phyloP scores from a whole-genome alignment of 331 rosid species.

The Arachis monticola region DNA sequence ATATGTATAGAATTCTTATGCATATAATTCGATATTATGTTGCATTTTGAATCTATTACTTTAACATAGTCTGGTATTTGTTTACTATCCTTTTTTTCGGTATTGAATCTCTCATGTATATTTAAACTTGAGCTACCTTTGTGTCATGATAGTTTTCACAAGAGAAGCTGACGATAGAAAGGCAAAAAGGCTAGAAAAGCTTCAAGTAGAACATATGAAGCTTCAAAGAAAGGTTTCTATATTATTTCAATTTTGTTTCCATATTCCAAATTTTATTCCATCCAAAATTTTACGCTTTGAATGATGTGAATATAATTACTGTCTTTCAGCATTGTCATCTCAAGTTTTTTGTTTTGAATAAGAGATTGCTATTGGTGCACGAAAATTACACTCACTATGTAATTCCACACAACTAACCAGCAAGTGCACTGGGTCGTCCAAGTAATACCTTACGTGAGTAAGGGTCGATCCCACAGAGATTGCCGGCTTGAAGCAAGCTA shows the following conservation, averaged over 20 bases:
- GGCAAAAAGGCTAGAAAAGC: slow-evolving; percentile 50
- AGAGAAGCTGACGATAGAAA: slow-evolving; percentile 63
- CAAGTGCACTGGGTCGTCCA: too few relatives aligned
- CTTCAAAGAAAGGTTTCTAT: slow-evolving; percentile 72
- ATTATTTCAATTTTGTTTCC: slow-evolving; percentile 20
- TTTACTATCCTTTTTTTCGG: background rate
- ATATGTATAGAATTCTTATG: background rate
- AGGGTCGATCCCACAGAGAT: too few relatives aligned
- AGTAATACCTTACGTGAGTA: too few relatives aligned
- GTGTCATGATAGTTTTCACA: slow-evolving; percentile 35
- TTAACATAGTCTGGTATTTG: background rate
- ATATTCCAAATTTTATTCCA: background rate
- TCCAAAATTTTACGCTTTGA: slow-evolving; percentile 3
- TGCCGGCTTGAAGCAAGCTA: too few relatives aligned
- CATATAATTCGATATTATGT: background rate
- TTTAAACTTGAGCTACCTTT: background rate
- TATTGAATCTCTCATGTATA: background rate
- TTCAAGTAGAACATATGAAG: slow-evolving; percentile 50
- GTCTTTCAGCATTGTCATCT: too few relatives aligned
- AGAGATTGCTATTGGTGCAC: too few relatives aligned
- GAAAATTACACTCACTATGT: too few relatives aligned
- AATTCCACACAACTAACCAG: too few relatives aligned
- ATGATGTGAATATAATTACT: background rate
- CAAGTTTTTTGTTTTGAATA: too few relatives aligned
- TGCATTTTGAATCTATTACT: background rate